Percentiles rank a stretch among this genome's conserved stretches.
Evolutionary conservation across 2,329 filamentous ascomycete species (phyloP).

Genomic region (Hymenoscyphus fructigenus): DNA sequence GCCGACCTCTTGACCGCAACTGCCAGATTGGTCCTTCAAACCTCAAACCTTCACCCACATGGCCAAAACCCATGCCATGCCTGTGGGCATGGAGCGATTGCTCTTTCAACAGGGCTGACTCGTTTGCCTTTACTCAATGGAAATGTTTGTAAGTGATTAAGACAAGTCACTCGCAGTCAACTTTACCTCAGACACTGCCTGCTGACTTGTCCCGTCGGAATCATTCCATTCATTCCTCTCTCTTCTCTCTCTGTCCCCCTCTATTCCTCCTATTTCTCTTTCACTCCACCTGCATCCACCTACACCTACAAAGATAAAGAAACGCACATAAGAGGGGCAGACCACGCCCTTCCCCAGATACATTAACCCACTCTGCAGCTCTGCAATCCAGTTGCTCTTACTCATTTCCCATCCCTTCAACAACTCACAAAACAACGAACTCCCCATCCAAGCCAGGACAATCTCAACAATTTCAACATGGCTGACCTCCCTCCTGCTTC

Average conservation of each 20-base stretch:
- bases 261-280: neutral
- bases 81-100: neutral
- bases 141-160: neutral
- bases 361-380: neutral
- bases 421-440: neutral
- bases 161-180: slow-evolving; percentile 2
- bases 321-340: no score
- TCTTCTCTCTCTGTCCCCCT: neutral
- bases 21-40: neutral
- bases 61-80: neutral
- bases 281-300: neutral
- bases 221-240: slow-evolving; percentile 9
- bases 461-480: slow-evolving; percentile 9
- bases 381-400: neutral
- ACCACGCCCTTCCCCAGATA: neutral
- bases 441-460: neutral
- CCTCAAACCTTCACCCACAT: neutral
- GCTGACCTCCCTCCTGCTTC: slow-evolving; percentile 27
- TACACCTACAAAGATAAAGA: slow-evolving; percentile 1
- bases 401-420: neutral
- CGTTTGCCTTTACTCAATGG: slow-evolving; percentile 9
- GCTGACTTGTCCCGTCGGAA: slow-evolving; percentile 9
- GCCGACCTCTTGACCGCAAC: neutral
- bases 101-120: slow-evolving; percentile 7
- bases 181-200: neutral